Percentiles rank a stretch among this genome's conserved stretches.
These are phyloP conservation scores for Colletotrichum limetticola DNA, from an alignment of 2,329 filamentous ascomycete species.

Conservation along the genomic window DNA sequence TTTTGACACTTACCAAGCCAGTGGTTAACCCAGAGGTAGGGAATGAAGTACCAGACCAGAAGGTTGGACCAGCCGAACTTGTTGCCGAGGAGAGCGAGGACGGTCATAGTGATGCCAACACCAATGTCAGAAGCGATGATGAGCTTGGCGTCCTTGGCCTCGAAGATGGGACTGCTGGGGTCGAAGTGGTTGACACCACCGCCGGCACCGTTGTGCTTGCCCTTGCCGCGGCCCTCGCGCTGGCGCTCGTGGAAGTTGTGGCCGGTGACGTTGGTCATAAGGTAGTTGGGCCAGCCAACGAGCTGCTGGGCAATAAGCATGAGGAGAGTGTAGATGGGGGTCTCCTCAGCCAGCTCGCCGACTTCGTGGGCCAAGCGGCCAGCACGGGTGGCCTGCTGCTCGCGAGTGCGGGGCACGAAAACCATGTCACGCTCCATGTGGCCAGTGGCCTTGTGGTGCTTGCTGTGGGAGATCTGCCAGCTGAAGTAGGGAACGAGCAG, in stretches of 20 bases:
- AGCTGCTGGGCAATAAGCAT: constrained; percentile 87
- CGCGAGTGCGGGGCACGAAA: constrained; percentile 92
- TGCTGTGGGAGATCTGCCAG: constrained; percentile 99
- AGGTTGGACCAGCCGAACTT: constrained; percentile 88
- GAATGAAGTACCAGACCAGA: constrained; percentile 92
- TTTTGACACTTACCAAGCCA: constrained; percentile 83
- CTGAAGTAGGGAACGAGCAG: constrained; percentile 97
- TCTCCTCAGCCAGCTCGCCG: constrained; percentile 91
- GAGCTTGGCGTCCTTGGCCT: constrained; percentile 88
- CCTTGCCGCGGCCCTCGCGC: constrained; percentile 90
- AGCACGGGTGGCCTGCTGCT: constrained; percentile 80
- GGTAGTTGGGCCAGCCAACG: constrained; percentile 92
- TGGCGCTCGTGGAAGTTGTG: constrained; percentile 95
- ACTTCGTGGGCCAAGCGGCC: constrained; percentile 84
- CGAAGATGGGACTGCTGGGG: constrained; percentile 88
- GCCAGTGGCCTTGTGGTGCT: constrained; percentile 99
- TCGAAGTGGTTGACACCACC: constrained; percentile 95
- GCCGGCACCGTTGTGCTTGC: constrained; percentile 86
- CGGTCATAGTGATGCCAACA: constrained; percentile 69
- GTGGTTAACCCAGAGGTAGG: constrained; percentile 98
- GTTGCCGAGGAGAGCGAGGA: constrained; percentile 76
- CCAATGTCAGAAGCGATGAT: constrained; percentile 91
- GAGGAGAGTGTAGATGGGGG: constrained; percentile 82
- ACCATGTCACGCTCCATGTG: constrained; percentile 99
- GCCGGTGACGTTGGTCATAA: constrained; percentile 91